Evolutionary conservation across 1,284 basidiomycete genomes (phyloP), one percentile per base, ranked within the genome.

Genomic region (Ceratobasidium theobromae): DNA sequence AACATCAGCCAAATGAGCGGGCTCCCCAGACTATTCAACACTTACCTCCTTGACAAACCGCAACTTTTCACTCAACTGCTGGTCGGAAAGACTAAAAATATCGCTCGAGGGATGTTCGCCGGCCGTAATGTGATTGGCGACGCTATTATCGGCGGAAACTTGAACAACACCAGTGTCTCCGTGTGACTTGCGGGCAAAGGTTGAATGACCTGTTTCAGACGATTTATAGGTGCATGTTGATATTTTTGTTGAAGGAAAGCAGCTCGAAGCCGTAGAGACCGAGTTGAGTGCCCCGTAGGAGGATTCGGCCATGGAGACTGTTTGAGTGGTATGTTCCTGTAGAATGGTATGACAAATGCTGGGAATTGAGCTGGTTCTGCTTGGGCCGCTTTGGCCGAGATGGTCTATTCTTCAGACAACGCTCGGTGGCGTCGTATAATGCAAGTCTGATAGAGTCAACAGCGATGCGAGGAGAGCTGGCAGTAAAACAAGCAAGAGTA

Each of bases 1-100:
- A 18, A 41, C 35, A 43, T 53, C 21, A 54, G 28, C 23, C 65
- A 23, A 45, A 27, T n/a, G 52, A 68, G 33, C 40, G 67, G 30
- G 51, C 18, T 21, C 41, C 35, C 21, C 40, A 51, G 65, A 67
- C 30, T 32, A 65, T 65, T 4, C 52, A 43, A 55, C 38, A 70
- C 79, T 21, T 70, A 87, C 89, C 81, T 91, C 89, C 77, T 88
- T 81, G 64, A 90, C 81, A 75, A 91, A 91, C 69, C 85, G 82
- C 45, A 90, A 79, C 64, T 84, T 83, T 70, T 89, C 83, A 43
- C 84, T 83, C 48, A 91, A 79, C 65, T 82, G 84, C 67, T 87
- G 81, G 77, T 85, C 83, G 5, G 83, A 81, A 55, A 85, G 77
- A 25, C 81, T 68, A 54, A 67, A 69, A 48, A 70, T 67, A 52